These are phyloP conservation scores for Singerocomus inundabilis DNA, from an alignment of 1,284 basidiomycete species.

Conservation along the genomic window DNA sequence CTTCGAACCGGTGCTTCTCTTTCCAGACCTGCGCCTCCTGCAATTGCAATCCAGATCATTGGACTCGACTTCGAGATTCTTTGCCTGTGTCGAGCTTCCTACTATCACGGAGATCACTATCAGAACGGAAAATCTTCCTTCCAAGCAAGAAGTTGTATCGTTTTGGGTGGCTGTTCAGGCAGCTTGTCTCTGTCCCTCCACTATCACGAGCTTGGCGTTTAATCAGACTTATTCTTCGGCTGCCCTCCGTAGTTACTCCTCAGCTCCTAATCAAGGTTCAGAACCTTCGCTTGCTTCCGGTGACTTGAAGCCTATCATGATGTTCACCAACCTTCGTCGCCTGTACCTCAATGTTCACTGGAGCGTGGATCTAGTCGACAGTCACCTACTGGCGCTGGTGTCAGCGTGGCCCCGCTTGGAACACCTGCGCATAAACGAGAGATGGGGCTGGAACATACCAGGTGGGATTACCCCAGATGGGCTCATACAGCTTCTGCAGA, in stretches of 20 bases:
- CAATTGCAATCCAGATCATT: neutral
- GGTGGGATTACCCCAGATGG: neutral
- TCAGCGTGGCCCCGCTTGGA: neutral
- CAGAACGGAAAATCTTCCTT: neutral
- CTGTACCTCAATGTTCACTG: neutral
- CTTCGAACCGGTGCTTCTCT: neutral
- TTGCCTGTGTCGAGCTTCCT: neutral
- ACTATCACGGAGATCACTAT: neutral
- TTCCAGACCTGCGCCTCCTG: neutral
- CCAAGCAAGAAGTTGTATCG: neutral
- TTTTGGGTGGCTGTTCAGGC: neutral
- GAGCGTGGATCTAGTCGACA: neutral
- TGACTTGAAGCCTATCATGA: neutral
- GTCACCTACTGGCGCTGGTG: neutral
- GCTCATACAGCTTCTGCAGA: neutral
- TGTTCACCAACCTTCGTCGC: neutral
- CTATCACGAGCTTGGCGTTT: neutral
- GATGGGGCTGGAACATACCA: neutral
- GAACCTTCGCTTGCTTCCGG: neutral
- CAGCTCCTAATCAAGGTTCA: neutral
- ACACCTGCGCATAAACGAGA: neutral
- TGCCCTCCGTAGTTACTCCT: neutral
- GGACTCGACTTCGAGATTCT: neutral
- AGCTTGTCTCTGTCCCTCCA: neutral
- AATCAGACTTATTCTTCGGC: neutral